Evolutionary conservation across 805 yeast genomes (phyloP), one percentile per base, ranked within the genome.

Genomic region (Candida sphagnicola): DNA sequence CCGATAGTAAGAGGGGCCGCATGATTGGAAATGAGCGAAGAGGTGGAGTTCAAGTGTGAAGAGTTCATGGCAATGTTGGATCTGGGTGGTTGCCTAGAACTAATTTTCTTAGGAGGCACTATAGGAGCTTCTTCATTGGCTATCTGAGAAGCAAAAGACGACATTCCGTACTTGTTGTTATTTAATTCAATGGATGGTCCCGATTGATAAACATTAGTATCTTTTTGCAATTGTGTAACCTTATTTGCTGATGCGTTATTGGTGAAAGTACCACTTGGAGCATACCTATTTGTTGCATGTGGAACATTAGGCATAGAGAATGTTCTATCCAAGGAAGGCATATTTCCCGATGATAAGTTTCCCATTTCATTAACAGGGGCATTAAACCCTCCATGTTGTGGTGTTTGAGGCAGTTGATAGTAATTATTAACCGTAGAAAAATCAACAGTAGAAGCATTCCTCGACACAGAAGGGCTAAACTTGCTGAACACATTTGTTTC

Each of bases 401-500:
- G 39, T 25, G 32, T 13, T 19, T 33, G 43, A n/a, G 40, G 18
- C 38, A 38, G 49, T 4, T 33, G 39, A 29, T 37, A 35, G 24
- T 37, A 16, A 29, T 30, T 34, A 23, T 38, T 37, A 41, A 40
- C 17, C 8, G 57, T 49, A 13, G 61, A 43, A 32, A 68, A 56
- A 46, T 69, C 73, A 35, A 66, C 44, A 10, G 61, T 61, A 2
- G 73, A 68, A 2, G 70, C 53, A 28, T 65, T 75, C 47, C 89
- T 68, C 1, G 89, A 81, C n/a, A 80, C 64, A 2, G 75, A 65
- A 1, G 90, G 89, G 28, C 84, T 80, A 56, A 79, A 82, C 41
- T 79, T 82, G 37, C 86, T 80, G 58, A 84, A 83, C 0, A 80
- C 78, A 8, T 83, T 85, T 28, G 67, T 72, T 1, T 70, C 70